Evolutionary conservation across 257 asterid species (phyloP), one percentile per base, ranked within the genome.

Genomic region (Nyctanthes arbortristis): DNA sequence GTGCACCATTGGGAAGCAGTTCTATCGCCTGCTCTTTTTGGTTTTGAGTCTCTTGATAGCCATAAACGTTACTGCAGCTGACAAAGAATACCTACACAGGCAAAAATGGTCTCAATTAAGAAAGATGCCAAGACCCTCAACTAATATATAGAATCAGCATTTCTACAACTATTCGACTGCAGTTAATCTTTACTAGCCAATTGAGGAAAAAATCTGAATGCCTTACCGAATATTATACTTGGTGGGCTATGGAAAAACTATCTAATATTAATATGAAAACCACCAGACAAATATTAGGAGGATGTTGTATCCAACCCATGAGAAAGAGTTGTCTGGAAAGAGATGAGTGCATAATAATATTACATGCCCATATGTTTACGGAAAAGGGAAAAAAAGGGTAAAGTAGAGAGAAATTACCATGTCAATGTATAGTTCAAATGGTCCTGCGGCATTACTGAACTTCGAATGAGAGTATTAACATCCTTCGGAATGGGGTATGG

Each of bases 401-500:
- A 64, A 49, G 68, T 61, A 71, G 40, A 14, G 75, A 33, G 5
- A 63, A 57, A 24, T 12, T 89, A 93, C 99, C 99, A 93, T 67
- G 97, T 93, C 59, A 93, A 39, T 54, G 79, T 84, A 73, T 93
- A 91, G 83, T 93, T 89, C 37, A 93, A 88, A 82, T 91, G 99
- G 76, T 93, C 95, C 73, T 86, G 97, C 20, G 97, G 97, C 99
- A 93, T 93, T 16, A 89, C 96, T 49, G 99, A 91, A 66, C 93
- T 89, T 59, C 83, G 87, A 60, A 87, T 82, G 40, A 93, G 82
- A 45, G 89, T 73, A 77, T 79, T 84, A 59, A 72, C 73, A 66
- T 93, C 96, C 86, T 91, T 93, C 9, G 95, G 99, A 45, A 93
- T 54, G 1, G 99, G 99, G 79, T 93, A 93, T 4, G 96, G 99